Evolutionary conservation across 495 filamentous ascomycete genomes (phyloP), one percentile per base, ranked within the genome.

Genomic region (Xylona heveae): DNA sequence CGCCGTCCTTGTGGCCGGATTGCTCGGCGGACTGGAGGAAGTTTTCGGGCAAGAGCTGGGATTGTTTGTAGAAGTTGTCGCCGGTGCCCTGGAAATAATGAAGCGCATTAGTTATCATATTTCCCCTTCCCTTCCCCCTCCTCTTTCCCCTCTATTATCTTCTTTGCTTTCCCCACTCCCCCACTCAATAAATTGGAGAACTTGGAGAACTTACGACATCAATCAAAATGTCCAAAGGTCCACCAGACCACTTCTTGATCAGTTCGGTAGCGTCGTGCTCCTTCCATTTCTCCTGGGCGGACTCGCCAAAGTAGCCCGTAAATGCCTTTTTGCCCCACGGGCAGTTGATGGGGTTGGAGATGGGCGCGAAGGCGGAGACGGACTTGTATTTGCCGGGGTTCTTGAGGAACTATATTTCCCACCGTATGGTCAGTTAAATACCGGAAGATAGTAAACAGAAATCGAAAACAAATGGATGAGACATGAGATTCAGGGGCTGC

Each of bases 251-350:
- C 33, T 62, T 60, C 60, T 66, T 71, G 21, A 97, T 52, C 37
- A 95, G 53, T 56, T 93, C 84, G 2, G 82, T 85, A n/a, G 88
- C 79, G 50, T 97, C 88, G 42, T 93, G 74, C 52, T 69, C 66
- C 52, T 69, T 71, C 85, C 88, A 93, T 49, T 62, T 74, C 34
- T 65, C 61, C 48, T 65, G 59, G 14, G 75, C 49, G 24, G 68
- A 66, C 12, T 74, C 70, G 13, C 81, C 80, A 16, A 97, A 66
- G 12, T 94, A 97, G 2, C 90, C 88, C 6, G 45, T 53, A 43
- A 95, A 94, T 0, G 90, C 90, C 65, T 97, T 95, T 55, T 90
- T 58, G 20, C 90, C 90, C 90, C 88, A 97, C 9, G 78, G 74
- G 42, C 79, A 90, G 26, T 72, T 67, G 24, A 55, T 61, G 4